A percentile compares a stretch with the other conserved stretches of the same genome.
These are phyloP conservation scores for Schizonepeta tenuifolia DNA, from an alignment of 257 asterid genomes.

Conservation along the genomic window DNA sequence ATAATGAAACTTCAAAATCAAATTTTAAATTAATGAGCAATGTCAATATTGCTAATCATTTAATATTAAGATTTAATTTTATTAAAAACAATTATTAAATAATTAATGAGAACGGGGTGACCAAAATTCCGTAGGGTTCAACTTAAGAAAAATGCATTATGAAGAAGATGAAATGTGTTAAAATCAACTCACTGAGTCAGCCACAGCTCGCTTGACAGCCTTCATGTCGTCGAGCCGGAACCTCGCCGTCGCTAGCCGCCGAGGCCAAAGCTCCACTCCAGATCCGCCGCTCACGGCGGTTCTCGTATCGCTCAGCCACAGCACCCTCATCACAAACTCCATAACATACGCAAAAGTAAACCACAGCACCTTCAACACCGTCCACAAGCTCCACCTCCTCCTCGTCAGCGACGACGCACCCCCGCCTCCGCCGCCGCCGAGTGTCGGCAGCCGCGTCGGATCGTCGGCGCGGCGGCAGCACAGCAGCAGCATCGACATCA, in stretches of 20 bases:
- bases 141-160: neutral
- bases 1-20: too few relatives aligned
- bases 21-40: too few relatives aligned
- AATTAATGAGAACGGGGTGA: too few relatives aligned
- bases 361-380: constrained; percentile 43
- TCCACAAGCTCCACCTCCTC: constrained; percentile 36
- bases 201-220: constrained; percentile 47
- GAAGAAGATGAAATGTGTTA: neutral
- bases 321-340: constrained; percentile 43
- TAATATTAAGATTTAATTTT: too few relatives aligned
- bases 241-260: constrained; percentile 54
- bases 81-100: too few relatives aligned
- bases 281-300: constrained; percentile 59
- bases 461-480: constrained; percentile 58
- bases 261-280: constrained; percentile 69
- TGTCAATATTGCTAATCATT: too few relatives aligned
- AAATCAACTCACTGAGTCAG: constrained; percentile 45
- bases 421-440: constrained; percentile 33
- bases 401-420: constrained; percentile 15
- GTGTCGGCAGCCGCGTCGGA: constrained; percentile 43
- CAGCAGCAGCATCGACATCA: constrained; percentile 64
- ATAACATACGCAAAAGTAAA: constrained; percentile 38
- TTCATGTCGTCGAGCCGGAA: constrained; percentile 55
- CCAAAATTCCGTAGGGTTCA: too few relatives aligned
- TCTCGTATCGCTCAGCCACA: constrained; percentile 47